Evolutionary conservation across 2,329 filamentous ascomycete species (phyloP), one percentile per base, ranked within the genome.

Genomic region (Fusarium albidum): DNA sequence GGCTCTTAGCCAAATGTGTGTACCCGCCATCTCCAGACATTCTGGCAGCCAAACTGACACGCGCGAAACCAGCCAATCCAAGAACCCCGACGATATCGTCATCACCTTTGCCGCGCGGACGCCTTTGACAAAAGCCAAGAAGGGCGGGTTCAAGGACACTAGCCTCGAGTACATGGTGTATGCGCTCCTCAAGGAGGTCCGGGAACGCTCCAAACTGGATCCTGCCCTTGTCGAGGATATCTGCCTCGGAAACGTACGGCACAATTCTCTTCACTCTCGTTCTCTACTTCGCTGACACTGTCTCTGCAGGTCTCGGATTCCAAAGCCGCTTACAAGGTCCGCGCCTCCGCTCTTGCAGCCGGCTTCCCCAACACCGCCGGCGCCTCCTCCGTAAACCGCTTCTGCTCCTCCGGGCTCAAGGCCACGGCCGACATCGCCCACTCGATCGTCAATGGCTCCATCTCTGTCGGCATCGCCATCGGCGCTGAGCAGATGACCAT

Each of bases 371-470:
- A 95, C 79, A 97, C 94, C 7, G 83, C 91, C 41, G 85, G 86
- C 61, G 91, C 90, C 60, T 93, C 84, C 35, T 88, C 89, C 35
- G 82, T 96, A 52, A 98, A 98, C 82, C 89, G 95, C 57, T 98
- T 99, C 87, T 99, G 95, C 83, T 96, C 92, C 31, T 97, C 93
- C 0, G 95, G 95, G 29, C 87, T 99, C 63, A 96, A 97, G 77
- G 93, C 95, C 51, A 91, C 93, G 6, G 93, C 96, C 75, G 92
- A 97, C 70, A 96, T 99, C 64, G 93, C 95, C 43, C 89, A 95
- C 77, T 85, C 92, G 72, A 97, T 99, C 74, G 74, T 82, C 52
- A 78, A 80, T 43, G 92, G 93, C 57, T 84, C 84, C 65, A 98
- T 99, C 73, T 89, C 96, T 54, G 75, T 96, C 61, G 95, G 95